A percentile compares a stretch with the other conserved stretches of the same genome.
phyloP scores from a whole-genome alignment of 768 basidiomycete species.

The Podaxis sp. region DNA sequence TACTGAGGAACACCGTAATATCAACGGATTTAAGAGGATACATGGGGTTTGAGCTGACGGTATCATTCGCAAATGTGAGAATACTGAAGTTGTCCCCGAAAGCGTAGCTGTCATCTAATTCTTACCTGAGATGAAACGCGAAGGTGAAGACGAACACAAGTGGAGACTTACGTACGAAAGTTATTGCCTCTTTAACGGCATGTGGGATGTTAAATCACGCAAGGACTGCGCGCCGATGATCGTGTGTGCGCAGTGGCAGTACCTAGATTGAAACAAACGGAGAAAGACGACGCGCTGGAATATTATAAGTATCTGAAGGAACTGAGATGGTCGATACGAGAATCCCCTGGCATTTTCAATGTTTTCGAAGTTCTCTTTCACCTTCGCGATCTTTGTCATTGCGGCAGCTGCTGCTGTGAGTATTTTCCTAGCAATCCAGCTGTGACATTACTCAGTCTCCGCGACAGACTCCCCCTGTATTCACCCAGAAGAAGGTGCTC shows the following conservation, averaged over 20 bases:
- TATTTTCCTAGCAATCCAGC: neutral
- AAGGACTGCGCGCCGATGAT: neutral
- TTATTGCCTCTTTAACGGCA: neutral
- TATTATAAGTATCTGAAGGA: slow-evolving; percentile 4
- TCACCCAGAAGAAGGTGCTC: slow-evolving; percentile 3
- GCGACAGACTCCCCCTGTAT: neutral
- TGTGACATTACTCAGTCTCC: neutral
- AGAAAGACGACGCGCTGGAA: neutral
- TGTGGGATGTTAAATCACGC: neutral
- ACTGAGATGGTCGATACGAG: neutral
- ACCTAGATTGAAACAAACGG: neutral
- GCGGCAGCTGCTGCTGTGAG: neutral
- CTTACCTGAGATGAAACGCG: neutral
- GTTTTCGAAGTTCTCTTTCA: neutral
- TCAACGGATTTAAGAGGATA: neutral
- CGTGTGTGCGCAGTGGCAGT: neutral
- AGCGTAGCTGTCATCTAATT: neutral
- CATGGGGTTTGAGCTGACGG: neutral
- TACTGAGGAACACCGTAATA: neutral
- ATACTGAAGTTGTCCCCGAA: neutral
- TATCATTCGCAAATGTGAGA: neutral
- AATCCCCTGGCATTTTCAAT: neutral
- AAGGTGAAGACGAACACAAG: neutral
- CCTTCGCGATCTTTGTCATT: neutral
- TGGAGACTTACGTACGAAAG: neutral